These are phyloP conservation scores for Phytophthora hybrid DNA, from an alignment of 352 stramenopile genomes.

Conservation along the genomic window DNA sequence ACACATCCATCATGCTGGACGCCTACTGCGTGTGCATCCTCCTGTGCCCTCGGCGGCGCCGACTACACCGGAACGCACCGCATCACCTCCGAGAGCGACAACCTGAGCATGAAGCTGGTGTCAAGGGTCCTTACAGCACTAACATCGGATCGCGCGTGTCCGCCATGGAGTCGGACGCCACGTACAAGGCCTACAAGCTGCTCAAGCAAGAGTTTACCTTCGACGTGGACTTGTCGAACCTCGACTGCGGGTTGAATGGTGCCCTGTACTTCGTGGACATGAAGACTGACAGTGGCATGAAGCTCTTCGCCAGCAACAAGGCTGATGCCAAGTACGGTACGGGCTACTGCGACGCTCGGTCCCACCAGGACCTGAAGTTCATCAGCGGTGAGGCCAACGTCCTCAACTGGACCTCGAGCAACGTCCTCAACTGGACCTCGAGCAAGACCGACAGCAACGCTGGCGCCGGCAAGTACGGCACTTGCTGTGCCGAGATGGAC, in stretches of 20 bases:
- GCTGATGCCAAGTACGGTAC: slow-evolving; percentile 34
- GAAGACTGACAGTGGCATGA: slow-evolving; percentile 53
- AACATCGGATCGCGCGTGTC: too few species aligned
- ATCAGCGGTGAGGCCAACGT: slow-evolving; percentile 71
- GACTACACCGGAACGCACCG: slow-evolving; percentile 67
- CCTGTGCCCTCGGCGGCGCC: slow-evolving; percentile 58
- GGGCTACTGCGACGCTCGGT: slow-evolving; percentile 64
- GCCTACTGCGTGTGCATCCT: slow-evolving; percentile 61
- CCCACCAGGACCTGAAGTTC: slow-evolving; percentile 67
- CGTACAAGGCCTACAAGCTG: slow-evolving; percentile 61
- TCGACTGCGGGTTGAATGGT: slow-evolving; percentile 62
- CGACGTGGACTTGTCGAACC: slow-evolving; percentile 58
- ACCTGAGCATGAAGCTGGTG: slow-evolving; percentile 55
- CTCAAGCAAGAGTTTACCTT: slow-evolving; percentile 74
- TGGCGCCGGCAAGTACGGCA: slow-evolving; percentile 48
- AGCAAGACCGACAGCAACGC: slow-evolving; percentile 54
- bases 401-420: slow-evolving; percentile 49
- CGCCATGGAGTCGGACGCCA: too few species aligned
- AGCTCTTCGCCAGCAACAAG: slow-evolving; percentile 23
- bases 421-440: slow-evolving; percentile 84
- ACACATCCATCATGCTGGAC: slow-evolving; percentile 66
- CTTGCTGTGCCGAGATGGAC: slow-evolving; percentile 69
- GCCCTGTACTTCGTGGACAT: slow-evolving; percentile 76
- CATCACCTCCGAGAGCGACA: slow-evolving; percentile 37
- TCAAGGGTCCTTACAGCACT: slow-evolving; percentile 50